A percentile compares a stretch with the other conserved stretches of the same genome.
phyloP scores from a whole-genome alignment of 2,329 filamentous ascomycete species.

The Talaromyces sp. region DNA sequence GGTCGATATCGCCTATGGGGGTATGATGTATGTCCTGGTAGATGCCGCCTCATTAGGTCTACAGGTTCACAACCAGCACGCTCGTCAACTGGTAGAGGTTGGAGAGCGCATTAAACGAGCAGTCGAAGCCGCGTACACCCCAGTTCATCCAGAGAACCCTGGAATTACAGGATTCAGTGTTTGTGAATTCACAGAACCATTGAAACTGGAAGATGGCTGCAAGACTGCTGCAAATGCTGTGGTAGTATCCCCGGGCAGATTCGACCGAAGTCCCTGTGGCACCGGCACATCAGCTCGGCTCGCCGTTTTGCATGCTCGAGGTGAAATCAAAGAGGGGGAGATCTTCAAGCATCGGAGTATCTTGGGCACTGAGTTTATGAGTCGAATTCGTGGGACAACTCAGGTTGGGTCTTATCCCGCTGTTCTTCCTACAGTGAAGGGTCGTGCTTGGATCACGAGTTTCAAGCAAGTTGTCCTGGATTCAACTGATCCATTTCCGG shows the following conservation, averaged over 20 bases:
- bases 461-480: conserved; percentile 50
- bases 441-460: conserved; percentile 51
- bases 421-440: conserved; percentile 46
- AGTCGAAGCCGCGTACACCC: conserved; percentile 37
- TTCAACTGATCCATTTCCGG: conserved; percentile 49
- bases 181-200: conserved; percentile 43
- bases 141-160: conserved; percentile 49
- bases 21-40: conserved; percentile 51
- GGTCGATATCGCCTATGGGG: conserved; percentile 53
- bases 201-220: conserved; percentile 21
- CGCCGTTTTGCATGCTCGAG: conserved; percentile 48
- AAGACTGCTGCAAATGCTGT: conserved; percentile 45
- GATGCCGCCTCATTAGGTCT: conserved; percentile 44
- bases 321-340: conserved; percentile 41
- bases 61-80: conserved; percentile 37
- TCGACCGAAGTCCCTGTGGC: conserved; percentile 52
- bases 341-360: conserved; percentile 46
- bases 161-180: conserved; percentile 47
- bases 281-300: conserved; percentile 50
- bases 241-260: conserved; percentile 50
- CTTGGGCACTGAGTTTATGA: conserved; percentile 48
- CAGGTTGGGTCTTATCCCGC: conserved; percentile 46
- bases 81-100: conserved; percentile 41
- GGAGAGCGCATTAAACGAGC: conserved; percentile 50
- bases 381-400: conserved; percentile 41